These are phyloP conservation scores for Venturia effusa DNA, from an alignment of 2,329 filamentous ascomycete genomes.

Conservation along the genomic window DNA sequence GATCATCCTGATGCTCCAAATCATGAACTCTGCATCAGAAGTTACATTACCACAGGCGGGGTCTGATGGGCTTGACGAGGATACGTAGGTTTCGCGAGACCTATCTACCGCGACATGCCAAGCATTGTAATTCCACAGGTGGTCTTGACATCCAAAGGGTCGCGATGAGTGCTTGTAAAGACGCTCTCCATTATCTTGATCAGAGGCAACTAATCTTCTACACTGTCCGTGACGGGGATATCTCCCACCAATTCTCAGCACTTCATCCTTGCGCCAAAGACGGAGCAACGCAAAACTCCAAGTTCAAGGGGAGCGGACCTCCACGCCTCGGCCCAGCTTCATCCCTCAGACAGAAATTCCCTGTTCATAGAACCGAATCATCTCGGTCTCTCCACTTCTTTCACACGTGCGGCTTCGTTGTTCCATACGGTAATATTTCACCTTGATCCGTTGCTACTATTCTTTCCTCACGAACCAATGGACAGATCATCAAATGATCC, in stretches of 20 bases:
- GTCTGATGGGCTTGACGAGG: too few relatives aligned
- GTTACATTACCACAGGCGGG: neutral
- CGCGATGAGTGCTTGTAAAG: conserved; percentile 41
- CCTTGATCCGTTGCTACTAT: conserved; percentile 18
- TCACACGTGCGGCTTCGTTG: conserved; percentile 21
- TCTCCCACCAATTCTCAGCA: conserved; percentile 15
- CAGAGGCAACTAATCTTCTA: conserved; percentile 35
- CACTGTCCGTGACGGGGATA: conserved; percentile 30
- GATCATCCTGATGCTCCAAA: conserved; percentile 21
- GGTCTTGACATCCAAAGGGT: conserved; percentile 41
- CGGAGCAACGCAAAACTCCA: neutral
- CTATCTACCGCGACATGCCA: conserved; percentile 4
- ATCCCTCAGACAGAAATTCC: conserved; percentile 43
- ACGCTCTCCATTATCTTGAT: conserved; percentile 23
- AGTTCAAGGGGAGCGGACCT: conserved; percentile 31
- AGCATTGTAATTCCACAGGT: conserved; percentile 18
- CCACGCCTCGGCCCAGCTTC: conserved; percentile 47
- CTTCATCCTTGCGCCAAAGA: neutral
- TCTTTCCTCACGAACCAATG: conserved; percentile 10
- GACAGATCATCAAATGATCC: conserved; percentile 15
- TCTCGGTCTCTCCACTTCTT: conserved; percentile 17
- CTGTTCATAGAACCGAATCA: conserved; percentile 6
- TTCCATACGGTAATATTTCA: conserved; percentile 25
- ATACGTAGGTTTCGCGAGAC: neutral
- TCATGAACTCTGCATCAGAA: conserved; percentile 25